Percentiles rank a stretch among this genome's conserved stretches.
Evolutionary conservation across 2,329 filamentous ascomycete species (phyloP).

Genomic region (Neopestalotiopsis sp.): DNA sequence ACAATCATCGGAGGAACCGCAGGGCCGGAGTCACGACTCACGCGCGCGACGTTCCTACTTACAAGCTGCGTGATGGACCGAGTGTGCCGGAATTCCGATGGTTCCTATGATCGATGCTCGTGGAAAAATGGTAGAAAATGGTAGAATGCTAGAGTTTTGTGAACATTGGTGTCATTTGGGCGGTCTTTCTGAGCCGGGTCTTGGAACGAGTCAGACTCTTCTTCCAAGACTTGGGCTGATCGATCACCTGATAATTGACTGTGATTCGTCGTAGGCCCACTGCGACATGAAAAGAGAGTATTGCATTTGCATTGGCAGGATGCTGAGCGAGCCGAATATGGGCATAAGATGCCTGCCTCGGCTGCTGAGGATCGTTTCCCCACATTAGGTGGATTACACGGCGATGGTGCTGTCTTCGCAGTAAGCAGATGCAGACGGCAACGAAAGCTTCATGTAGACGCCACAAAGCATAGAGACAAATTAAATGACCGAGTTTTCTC

Average conservation of each 20-base stretch:
- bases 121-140: background rate
- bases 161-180: background rate
- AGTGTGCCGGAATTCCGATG: constrained; percentile 60
- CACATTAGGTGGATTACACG: background rate
- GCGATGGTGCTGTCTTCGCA: background rate
- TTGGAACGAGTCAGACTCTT: too few relatives aligned
- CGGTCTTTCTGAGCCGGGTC: too few relatives aligned
- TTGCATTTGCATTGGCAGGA: background rate
- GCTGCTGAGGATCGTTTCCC: background rate
- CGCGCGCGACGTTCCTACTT: constrained; percentile 63
- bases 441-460: background rate
- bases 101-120: constrained; percentile 50
- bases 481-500: background rate
- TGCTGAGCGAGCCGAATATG: background rate
- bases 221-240: too few relatives aligned
- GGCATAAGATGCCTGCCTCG: background rate
- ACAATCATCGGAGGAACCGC: constrained; percentile 66
- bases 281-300: background rate
- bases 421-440: background rate
- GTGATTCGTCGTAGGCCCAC: too few relatives aligned
- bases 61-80: constrained; percentile 60
- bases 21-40: constrained; percentile 59
- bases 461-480: background rate
- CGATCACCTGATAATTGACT: too few relatives aligned
- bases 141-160: too few relatives aligned